These are phyloP conservation scores for Usnea hakonensis DNA, from an alignment of 495 filamentous ascomycete species.

Conservation along the genomic window DNA sequence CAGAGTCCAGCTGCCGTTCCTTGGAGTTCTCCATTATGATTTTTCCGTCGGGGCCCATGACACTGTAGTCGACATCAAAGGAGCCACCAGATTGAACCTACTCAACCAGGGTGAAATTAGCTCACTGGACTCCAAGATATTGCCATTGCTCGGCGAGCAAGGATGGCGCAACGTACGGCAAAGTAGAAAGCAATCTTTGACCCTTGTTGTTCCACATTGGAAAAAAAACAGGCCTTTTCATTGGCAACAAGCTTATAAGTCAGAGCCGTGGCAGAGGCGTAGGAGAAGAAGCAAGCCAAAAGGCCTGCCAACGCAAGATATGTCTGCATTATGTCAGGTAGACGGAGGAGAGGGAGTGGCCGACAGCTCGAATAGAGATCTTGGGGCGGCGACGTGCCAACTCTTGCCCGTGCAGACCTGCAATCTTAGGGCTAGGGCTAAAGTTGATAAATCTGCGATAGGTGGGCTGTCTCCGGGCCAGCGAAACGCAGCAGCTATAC, in stretches of 20 bases:
- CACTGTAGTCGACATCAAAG: constrained; percentile 91
- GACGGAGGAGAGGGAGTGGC: neutral
- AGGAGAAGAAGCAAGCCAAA: constrained; percentile 12
- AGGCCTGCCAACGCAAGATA: neutral
- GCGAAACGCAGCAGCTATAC: too few relatives aligned
- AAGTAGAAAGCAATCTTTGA: constrained; percentile 98
- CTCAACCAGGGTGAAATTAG: neutral
- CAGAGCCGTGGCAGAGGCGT: constrained; percentile 70
- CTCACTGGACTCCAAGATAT: neutral
- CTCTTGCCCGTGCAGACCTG: too few relatives aligned
- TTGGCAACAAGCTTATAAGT: constrained; percentile 87
- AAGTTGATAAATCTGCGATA: too few relatives aligned
- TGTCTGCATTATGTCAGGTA: neutral
- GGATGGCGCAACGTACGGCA: constrained; percentile 56
- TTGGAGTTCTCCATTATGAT: constrained; percentile 80
- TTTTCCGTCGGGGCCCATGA: constrained; percentile 74
- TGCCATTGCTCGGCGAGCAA: neutral
- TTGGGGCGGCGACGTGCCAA: neutral
- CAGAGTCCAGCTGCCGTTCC: constrained; percentile 95
- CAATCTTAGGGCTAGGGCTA: too few relatives aligned
- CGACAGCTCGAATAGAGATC: neutral
- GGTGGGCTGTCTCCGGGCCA: too few relatives aligned
- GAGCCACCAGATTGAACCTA: constrained; percentile 94
- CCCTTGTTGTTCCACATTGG: constrained; percentile 61
- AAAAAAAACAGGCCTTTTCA: constrained; percentile 94